A percentile compares a stretch with the other conserved stretches of the same genome.
These are phyloP conservation scores for Fusarium chlamydosporum DNA, from an alignment of 2,329 filamentous ascomycete genomes.

Conservation along the genomic window DNA sequence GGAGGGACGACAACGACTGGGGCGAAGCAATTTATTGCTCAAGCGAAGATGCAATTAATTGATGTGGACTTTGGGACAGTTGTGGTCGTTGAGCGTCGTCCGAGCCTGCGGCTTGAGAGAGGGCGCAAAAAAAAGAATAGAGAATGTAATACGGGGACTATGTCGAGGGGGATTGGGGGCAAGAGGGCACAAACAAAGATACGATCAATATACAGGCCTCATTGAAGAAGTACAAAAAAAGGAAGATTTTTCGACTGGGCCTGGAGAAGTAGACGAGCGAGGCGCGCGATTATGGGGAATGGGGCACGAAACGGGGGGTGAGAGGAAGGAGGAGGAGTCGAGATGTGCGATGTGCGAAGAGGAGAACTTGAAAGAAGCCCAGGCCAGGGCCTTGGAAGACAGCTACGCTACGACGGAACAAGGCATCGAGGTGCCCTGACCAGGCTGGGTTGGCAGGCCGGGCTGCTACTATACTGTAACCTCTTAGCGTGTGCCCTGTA, in stretches of 20 bases:
- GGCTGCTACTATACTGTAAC: conserved; percentile 8
- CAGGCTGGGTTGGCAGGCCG: conserved; percentile 3
- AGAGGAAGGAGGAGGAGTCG: conserved; percentile 46
- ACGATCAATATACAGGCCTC: conserved; percentile 58
- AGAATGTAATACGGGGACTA: conserved; percentile 42
- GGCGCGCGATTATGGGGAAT: conserved; percentile 45
- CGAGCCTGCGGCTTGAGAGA: conserved; percentile 49
- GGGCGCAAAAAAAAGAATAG: conserved; percentile 46
- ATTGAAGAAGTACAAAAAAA: conserved; percentile 49
- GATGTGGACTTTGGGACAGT: conserved; percentile 42
- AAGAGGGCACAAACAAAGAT: conserved; percentile 52
- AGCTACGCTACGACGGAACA: conserved; percentile 3
- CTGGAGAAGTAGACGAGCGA: conserved; percentile 51
- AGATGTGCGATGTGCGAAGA: conserved; percentile 42
- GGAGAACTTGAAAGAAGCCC: conserved; percentile 36
- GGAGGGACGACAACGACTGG: conserved; percentile 34
- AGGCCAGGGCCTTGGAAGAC: conserved; percentile 21
- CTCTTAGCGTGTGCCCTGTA: conserved; percentile 15
- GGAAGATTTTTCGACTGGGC: conserved; percentile 47
- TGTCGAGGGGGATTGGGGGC: conserved; percentile 22
- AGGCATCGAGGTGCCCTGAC: conserved; percentile 23
- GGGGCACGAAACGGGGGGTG: conserved; percentile 44
- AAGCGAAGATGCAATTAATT: conserved; percentile 47
- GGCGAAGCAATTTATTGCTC: conserved; percentile 46
- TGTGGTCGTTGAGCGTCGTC: conserved; percentile 50